Conservation (phyloP, 257 asterid species). For the Thymus mandschuricus region DNA sequence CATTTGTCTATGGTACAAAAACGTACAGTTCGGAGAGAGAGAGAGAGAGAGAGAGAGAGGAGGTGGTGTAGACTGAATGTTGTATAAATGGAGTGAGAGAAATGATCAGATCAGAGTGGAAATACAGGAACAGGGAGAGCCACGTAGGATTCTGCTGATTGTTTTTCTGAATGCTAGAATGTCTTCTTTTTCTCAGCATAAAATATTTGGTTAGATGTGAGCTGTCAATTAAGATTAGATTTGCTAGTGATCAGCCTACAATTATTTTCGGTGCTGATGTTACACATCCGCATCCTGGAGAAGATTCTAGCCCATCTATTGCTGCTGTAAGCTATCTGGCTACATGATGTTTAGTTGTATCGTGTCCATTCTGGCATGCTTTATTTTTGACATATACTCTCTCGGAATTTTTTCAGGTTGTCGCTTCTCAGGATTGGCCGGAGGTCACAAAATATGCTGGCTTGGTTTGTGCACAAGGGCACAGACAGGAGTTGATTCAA, state of each 20-base stretch:
- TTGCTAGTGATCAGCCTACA: constrained; percentile 68
- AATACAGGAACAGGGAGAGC: constrained; percentile 30
- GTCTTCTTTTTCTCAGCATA: not conserved
- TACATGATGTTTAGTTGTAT: not conserved
- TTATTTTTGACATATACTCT: not conserved
- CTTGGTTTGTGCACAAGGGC: constrained; percentile 95
- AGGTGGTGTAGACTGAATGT: not conserved
- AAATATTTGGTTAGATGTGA: no score
- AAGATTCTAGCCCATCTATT: constrained; percentile 99
- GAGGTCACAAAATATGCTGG: constrained; percentile 95
- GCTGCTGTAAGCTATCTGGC: constrained; percentile 67
- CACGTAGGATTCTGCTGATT: constrained; percentile 47
- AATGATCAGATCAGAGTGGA: constrained; percentile 14
- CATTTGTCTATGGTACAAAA: constrained; percentile 16
- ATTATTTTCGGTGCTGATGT: constrained; percentile 99
- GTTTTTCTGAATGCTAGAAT: not conserved
- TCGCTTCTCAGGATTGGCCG: constrained; percentile 99
- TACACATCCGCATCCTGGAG: constrained; percentile 98
- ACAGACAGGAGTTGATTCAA: constrained; percentile 91
- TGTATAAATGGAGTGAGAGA: constrained; percentile 35
- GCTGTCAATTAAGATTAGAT: no score
- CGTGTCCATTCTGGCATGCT: not conserved
- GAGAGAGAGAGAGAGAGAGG: constrained; percentile 21
- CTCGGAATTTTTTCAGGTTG: constrained; percentile 60
- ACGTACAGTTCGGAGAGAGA: not conserved